These are phyloP conservation scores for Aspergillus fumigatiaffinis DNA, from an alignment of 2,329 filamentous ascomycete genomes.

Conservation along the genomic window DNA sequence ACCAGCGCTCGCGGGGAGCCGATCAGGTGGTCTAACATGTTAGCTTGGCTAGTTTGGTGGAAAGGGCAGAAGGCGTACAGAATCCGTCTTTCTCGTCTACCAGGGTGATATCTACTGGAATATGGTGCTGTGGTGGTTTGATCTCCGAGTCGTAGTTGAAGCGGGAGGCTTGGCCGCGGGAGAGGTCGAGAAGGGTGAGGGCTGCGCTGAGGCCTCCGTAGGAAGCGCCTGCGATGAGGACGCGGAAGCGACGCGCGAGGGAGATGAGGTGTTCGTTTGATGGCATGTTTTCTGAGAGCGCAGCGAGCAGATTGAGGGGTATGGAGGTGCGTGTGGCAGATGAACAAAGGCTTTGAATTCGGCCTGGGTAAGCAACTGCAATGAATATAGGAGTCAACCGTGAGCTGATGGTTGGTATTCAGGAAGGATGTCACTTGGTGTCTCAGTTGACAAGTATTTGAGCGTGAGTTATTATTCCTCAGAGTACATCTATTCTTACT, in stretches of 20 bases:
- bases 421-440: neutral
- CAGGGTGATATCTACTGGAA: conserved; percentile 66
- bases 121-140: conserved; percentile 33
- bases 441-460: too few species aligned
- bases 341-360: neutral
- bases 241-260: conserved; percentile 37
- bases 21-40: conserved; percentile 63
- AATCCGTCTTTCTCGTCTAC: conserved; percentile 80
- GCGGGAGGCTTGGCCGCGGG: conserved; percentile 53
- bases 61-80: conserved; percentile 48
- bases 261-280: conserved; percentile 23
- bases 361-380: neutral
- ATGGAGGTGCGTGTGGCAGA: neutral
- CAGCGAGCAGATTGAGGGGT: neutral
- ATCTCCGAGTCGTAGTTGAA: conserved; percentile 27
- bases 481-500: neutral
- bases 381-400: neutral
- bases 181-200: conserved; percentile 64
- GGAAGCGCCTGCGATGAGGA: conserved; percentile 67
- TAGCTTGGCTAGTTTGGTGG: neutral
- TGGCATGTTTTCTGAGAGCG: conserved; percentile 16
- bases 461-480: too few species aligned
- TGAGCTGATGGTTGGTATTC: neutral
- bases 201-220: conserved; percentile 67
- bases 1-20: conserved; percentile 70